Percentiles rank a stretch among this genome's conserved stretches.
These are phyloP conservation scores for Neurospora sp. DNA, from an alignment of 495 filamentous ascomycete species.

Conservation along the genomic window DNA sequence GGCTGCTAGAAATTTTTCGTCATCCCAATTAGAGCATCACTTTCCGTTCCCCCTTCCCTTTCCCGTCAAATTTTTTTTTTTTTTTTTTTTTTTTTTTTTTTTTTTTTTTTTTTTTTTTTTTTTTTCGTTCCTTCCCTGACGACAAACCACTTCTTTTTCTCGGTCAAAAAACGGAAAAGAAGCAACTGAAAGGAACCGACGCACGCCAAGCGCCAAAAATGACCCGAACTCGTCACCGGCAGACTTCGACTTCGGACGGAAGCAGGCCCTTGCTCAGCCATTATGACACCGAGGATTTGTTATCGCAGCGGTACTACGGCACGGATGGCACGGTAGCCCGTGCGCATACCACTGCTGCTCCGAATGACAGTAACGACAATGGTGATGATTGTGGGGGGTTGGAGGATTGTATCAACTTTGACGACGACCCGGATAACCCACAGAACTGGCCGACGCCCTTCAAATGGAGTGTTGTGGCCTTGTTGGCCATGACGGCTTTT, in stretches of 20 bases:
- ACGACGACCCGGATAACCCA: conserved; percentile 43
- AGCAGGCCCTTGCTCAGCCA: neutral
- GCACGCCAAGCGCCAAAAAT: neutral
- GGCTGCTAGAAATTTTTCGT: neutral
- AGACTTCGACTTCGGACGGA: neutral
- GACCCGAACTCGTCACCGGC: too few relatives aligned
- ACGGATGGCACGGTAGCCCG: conserved; percentile 2
- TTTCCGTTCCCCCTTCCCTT: neutral
- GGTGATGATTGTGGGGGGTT: conserved; percentile 18
- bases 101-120: neutral
- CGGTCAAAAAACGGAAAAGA: neutral
- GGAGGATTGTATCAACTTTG: conserved; percentile 28
- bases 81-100: too few relatives aligned
- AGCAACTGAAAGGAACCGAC: conserved; percentile 2
- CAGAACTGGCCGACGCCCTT: conserved; percentile 40
- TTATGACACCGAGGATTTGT: neutral
- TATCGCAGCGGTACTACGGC: neutral
- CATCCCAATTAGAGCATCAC: neutral
- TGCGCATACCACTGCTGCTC: too few relatives aligned
- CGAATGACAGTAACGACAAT: neutral
- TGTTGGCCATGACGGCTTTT: conserved; percentile 43
- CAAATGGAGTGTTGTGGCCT: conserved; percentile 37
- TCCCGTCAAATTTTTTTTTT: too few relatives aligned
- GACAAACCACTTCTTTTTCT: neutral
- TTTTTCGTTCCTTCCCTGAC: neutral